Evolutionary conservation across 2,329 filamentous ascomycete genomes (phyloP).

Genomic region (Fusarium nematophilum): DNA sequence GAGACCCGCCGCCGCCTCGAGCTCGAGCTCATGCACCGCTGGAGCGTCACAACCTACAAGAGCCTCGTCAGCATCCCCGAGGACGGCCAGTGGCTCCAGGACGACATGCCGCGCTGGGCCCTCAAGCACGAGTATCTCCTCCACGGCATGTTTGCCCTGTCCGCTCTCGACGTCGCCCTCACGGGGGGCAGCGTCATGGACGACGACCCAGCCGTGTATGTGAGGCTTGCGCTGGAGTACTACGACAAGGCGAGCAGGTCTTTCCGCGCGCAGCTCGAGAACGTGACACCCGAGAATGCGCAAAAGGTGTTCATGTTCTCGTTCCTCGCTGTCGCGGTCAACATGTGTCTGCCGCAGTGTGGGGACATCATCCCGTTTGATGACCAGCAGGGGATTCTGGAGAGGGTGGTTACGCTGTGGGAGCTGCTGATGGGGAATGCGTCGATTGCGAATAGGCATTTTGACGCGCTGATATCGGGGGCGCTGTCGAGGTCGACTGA

Average conservation of each 20-base stretch:
- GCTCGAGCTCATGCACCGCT: conserved; percentile 64
- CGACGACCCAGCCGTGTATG: conserved; percentile 35
- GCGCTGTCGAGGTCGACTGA: conserved; percentile 31
- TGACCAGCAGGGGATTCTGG: conserved; percentile 26
- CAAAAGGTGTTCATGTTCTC: conserved; percentile 41
- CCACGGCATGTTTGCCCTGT: conserved; percentile 48
- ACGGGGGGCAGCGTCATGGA: conserved; percentile 27
- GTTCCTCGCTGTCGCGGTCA: conserved; percentile 36
- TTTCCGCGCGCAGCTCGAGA: conserved; percentile 36
- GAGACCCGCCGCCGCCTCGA: conserved; percentile 50
- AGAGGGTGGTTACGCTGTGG: conserved; percentile 33
- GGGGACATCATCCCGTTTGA: conserved; percentile 11
- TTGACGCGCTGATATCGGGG: conserved; percentile 32
- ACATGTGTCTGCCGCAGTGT: conserved; percentile 42
- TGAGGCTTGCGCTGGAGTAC: conserved; percentile 39
- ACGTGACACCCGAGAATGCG: conserved; percentile 33
- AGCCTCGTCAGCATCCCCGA: conserved; percentile 52
- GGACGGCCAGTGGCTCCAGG: conserved; percentile 50
- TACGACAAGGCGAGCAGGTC: conserved; percentile 39
- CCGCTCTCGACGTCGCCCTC: conserved; percentile 37
- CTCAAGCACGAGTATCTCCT: conserved; percentile 55
- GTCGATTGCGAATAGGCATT: conserved; percentile 28
- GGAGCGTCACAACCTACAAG: conserved; percentile 58
- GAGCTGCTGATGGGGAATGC: conserved; percentile 36
- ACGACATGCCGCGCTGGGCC: conserved; percentile 47